Conservation (phyloP, 257 asterid species). For the Solanum peruvianum region DNA sequence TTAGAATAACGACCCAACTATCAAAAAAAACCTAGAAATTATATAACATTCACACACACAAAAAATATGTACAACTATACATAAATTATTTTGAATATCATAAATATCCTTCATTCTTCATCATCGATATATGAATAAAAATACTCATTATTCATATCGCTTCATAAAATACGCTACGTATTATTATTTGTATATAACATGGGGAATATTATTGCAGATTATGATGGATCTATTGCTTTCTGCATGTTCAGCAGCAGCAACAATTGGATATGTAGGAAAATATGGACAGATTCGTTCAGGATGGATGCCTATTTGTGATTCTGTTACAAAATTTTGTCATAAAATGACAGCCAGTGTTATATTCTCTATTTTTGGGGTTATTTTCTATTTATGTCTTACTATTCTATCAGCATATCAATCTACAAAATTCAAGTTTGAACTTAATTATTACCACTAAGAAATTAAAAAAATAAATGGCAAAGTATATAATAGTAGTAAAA, state of each 20-base stretch:
- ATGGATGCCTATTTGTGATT: constrained; percentile 47
- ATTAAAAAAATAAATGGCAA: not conserved
- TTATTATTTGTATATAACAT: not conserved
- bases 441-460: not conserved
- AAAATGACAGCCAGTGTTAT: constrained; percentile 15
- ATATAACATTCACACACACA: not conserved
- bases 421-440: constrained; percentile 1
- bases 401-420: constrained; percentile 35
- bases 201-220: constrained; percentile 9
- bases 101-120: not conserved
- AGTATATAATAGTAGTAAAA: not conserved
- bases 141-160: not conserved
- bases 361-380: constrained; percentile 15
- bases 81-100: not conserved
- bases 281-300: constrained; percentile 49
- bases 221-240: constrained; percentile 30
- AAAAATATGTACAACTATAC: not conserved
- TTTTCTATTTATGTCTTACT: constrained; percentile 28
- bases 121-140: not conserved
- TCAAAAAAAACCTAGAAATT: not conserved
- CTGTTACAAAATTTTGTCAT: constrained; percentile 35
- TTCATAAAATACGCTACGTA: not conserved
- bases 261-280: constrained; percentile 51
- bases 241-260: constrained; percentile 53
- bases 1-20: too few species aligned